phyloP scores from a whole-genome alignment of 2,329 filamentous ascomycete genomes.

The Fusarium begoniae region DNA sequence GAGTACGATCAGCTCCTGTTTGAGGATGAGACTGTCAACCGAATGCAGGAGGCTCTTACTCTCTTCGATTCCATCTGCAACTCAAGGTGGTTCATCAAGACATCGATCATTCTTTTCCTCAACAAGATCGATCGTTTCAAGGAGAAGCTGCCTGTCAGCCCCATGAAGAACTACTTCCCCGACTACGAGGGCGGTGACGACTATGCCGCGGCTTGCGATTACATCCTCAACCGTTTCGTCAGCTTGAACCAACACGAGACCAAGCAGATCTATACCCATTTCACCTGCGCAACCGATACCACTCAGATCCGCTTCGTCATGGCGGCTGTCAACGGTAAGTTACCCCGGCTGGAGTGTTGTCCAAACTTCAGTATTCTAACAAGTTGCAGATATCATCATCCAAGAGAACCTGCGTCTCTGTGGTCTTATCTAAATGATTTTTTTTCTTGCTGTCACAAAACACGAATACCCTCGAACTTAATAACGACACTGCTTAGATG shows the following conservation, averaged over 20 bases:
- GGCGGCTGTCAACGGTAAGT: conserved; percentile 96
- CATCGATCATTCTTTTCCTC: conserved; percentile 86
- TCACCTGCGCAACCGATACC: conserved; percentile 98
- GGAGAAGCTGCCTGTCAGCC: conserved; percentile 82
- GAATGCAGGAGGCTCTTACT: conserved; percentile 90
- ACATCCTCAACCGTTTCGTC: conserved; percentile 98
- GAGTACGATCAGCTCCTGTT: conserved; percentile 97
- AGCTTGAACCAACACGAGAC: conserved; percentile 98
- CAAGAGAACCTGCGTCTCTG: conserved; percentile 98
- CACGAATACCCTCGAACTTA: conserved; percentile 56
- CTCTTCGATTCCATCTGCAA: conserved; percentile 90
- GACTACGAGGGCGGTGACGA: conserved; percentile 96
- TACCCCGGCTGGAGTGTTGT: not conserved
- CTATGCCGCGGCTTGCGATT: conserved; percentile 95
- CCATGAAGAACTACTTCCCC: conserved; percentile 90
- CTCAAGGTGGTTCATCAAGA: conserved; percentile 90
- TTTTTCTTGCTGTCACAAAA: conserved; percentile 49
- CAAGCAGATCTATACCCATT: conserved; percentile 99
- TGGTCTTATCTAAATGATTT: conserved; percentile 83
- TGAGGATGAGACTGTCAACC: conserved; percentile 95
- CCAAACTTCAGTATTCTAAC: conserved; percentile 52
- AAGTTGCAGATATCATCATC: conserved; percentile 89
- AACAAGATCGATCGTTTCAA: conserved; percentile 94
- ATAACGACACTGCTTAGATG: conserved; percentile 51
- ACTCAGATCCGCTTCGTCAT: conserved; percentile 99